Base-by-base conservation (phyloP, 108 stramenopile genomes). In the Cyclotella sp. region DNA sequence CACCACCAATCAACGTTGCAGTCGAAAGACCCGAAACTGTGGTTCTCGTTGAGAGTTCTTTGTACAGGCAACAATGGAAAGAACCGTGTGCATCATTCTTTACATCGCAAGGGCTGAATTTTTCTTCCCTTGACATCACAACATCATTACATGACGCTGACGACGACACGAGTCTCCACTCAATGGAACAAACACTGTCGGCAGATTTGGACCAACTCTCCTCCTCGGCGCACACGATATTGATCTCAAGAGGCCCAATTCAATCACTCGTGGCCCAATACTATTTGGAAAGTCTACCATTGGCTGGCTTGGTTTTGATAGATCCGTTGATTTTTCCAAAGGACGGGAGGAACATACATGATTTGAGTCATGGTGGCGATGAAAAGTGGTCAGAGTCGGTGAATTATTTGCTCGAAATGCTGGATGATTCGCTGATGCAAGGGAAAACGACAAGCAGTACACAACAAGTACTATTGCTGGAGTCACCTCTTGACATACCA, bases 201-300 rank as follows among this genome's bases (percentile, higher is more conserved):
- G 27, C 46, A n/a, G 75, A 75, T 13, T 26, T 78, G 16, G 53
- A 66, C 10, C 21, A 29, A n/a, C 15, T 66, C 3, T 54, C 67
- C 5, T 10, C 57, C n/a, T 76, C 78, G 51, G 78, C 83, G 40
- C 78, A 84, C 45, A 34, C 66, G 14, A 49, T 79, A 57, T 43
- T 79, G 13, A 43, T 84, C 0, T 73, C 83, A 24, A 66, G 78
- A 2, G 83, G 83, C 26, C 83, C 83, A n/a, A 49, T 84, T 18
- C 83, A 60, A 55, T 79, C 57, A 16, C 78, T 84, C 28, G 62
- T 75, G 42, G 78, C 83, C 5, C 83, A 84, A 51, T 84, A 84
- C 30, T 84, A 69, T 57, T 64, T 84, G 52, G 83, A 84, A 57
- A 84, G 83, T 59, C n/a, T 69, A 45, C 78, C 83, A 5, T 64